Conservation (phyloP, 1,284 basidiomycete genomes). For the Rhodotorula sp. region DNA sequence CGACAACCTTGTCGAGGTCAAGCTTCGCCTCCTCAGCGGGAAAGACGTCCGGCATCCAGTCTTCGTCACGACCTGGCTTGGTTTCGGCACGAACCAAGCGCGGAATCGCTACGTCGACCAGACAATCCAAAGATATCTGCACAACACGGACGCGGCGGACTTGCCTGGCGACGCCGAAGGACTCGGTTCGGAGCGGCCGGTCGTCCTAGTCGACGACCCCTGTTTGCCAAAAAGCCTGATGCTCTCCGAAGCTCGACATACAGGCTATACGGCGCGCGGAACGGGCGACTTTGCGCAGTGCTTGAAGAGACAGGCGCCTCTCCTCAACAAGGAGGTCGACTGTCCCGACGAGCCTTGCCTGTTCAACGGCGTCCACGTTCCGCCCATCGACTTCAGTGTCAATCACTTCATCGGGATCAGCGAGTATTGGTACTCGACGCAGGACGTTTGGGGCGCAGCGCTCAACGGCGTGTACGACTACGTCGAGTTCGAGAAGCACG, state of each 20-base stretch:
- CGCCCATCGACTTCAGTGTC: conserved; percentile 51
- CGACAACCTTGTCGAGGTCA: conserved; percentile 73
- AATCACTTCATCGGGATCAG: conserved; percentile 83
- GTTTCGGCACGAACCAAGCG: conserved; percentile 95
- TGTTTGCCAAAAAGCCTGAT: conserved; percentile 79
- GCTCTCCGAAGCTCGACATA: conserved; percentile 56
- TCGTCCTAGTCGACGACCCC: conserved; percentile 68
- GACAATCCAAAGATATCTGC: conserved; percentile 55
- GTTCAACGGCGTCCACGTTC: conserved; percentile 96
- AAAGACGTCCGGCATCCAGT: conserved; percentile 85
- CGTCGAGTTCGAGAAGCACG: conserved; percentile 90
- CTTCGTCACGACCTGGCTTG: conserved; percentile 97
- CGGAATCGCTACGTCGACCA: conserved; percentile 82
- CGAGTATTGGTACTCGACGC: conserved; percentile 99
- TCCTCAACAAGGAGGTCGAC: conserved; percentile 80
- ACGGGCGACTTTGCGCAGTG: conserved; percentile 89
- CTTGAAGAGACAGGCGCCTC: conserved; percentile 66
- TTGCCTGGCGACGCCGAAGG: conserved; percentile 10
- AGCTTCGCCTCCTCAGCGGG: conserved; percentile 76
- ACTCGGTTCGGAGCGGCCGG: conserved; percentile 36
- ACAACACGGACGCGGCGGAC: conserved; percentile 20
- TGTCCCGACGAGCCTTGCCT: conserved; percentile 84
- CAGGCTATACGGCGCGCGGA: conserved; percentile 67
- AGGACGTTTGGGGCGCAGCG: conserved; percentile 76
- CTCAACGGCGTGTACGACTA: conserved; percentile 87